phyloP scores from a whole-genome alignment of 2,329 filamentous ascomycete genomes.

The Drechslera avenae region DNA sequence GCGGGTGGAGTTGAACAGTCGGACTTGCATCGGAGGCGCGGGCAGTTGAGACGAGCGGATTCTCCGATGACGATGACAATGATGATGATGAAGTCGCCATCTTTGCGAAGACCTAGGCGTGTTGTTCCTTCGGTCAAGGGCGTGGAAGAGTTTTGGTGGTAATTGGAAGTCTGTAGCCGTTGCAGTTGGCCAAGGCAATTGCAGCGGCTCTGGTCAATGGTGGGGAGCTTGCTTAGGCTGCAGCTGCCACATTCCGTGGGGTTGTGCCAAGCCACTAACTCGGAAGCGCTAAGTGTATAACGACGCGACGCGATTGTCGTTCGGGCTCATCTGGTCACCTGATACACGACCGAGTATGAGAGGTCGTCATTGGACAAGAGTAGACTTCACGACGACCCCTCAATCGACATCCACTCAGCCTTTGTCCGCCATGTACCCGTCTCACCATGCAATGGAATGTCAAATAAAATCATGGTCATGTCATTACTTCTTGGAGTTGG shows the following conservation, averaged over 20 bases:
- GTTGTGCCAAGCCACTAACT: slow-evolving; percentile 12
- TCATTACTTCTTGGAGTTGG: too few relatives aligned
- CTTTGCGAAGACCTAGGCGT: slow-evolving; percentile 8
- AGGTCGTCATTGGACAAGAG: too few relatives aligned
- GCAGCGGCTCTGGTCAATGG: slow-evolving; percentile 8
- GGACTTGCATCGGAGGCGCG: slow-evolving; percentile 71
- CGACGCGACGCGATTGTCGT: slow-evolving; percentile 8
- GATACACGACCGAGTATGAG: too few relatives aligned
- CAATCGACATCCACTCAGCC: too few relatives aligned
- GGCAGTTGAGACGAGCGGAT: slow-evolving; percentile 52
- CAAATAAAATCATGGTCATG: too few relatives aligned
- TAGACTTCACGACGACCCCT: too few relatives aligned
- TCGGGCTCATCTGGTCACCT: too few relatives aligned
- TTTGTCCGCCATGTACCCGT: too few relatives aligned
- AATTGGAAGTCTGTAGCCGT: not conserved
- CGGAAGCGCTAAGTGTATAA: slow-evolving; percentile 1
- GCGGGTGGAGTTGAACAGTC: slow-evolving; percentile 84
- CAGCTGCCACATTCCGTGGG: slow-evolving; percentile 17
- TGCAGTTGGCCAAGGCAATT: slow-evolving; percentile 5
- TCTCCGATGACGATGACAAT: slow-evolving; percentile 38
- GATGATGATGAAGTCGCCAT: too few relatives aligned
- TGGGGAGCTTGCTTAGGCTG: slow-evolving; percentile 19
- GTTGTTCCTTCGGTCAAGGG: not conserved
- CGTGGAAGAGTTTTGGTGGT: not conserved
- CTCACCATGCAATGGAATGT: too few relatives aligned